Base-by-base conservation (phyloP, 345 rosid species). In the Citrus medica region DNA sequence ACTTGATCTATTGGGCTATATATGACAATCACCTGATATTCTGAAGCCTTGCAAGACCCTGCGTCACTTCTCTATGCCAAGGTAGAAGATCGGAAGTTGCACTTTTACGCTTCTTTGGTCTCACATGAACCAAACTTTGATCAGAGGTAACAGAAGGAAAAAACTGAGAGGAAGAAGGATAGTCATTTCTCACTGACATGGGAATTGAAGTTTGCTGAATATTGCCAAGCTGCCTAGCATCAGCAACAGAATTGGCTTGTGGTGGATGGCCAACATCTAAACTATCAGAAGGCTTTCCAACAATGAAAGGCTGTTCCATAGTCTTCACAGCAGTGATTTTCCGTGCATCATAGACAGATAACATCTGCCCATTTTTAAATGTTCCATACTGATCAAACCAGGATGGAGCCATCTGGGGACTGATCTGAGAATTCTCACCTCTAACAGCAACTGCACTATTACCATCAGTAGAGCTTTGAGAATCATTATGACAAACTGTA, bases 381-480 rank as follows among this genome's bases (percentile, higher is more conserved):
- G 89, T 83, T 37, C 96, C 94, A 74, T 87, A 88, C 82, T 84
- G 91, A 84, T 83, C 90, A 83, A 90, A 91, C 94, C 96, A 92
- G 67, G 95, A 88, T 74, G 95, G 93, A 38, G 90, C 95, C 91
- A 89, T 88, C 83, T 84, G 94, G 71, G 87, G 88, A 85, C 91
- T 92, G 74, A 92, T 80, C 76, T 87, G 89, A 70, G 89, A 83
- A 80, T 86, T 84, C 67, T 88, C 92, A 73, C 82, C 79, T 79
- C 78, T 84, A 63, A 78, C 83, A 40, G 83, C 82, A 82, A 77
- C 85, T 71, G 81, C 33, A 77, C 74, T 74, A 81, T 80, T 87
- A 80, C 83, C 74, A 53, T 76, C 73, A 61, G 86, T 40, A 42
- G 82, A 64, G 83, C 78, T 83, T 72, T 71, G 89, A 59, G 83